Evolutionary conservation across 1,284 basidiomycete species (phyloP), one percentile per base, ranked within the genome.

Genomic region (Coniferiporia weirii): DNA sequence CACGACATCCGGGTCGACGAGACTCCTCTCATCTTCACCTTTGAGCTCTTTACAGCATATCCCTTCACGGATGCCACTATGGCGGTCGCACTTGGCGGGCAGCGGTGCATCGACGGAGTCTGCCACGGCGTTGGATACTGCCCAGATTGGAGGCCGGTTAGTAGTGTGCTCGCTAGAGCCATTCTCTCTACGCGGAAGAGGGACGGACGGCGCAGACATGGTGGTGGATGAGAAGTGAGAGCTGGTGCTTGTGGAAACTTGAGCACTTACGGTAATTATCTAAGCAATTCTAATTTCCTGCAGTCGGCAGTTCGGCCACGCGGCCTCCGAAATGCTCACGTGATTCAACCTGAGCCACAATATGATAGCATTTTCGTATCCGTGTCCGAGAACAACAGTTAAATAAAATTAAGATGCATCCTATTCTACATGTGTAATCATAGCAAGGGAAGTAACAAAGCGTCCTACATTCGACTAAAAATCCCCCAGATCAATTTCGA

Each of bases 41-140:
- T 83, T 90, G 59, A 93, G 80, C 59, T 93, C 88, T 66, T 90
- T 89, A 73, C 92, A 94, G 72, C 92, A 93, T 1, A 91, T 73
- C 2, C 85, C 88, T 54, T 81, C 80, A 46, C 79, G 72, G 8
- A 77, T 68, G 13, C 72, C 76, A 44, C 73, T 70, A 59, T 82
- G 75, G 59, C 79, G 73, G 46, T 80, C 79, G 68, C 90, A 92
- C 69, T 85, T 84, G 12, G 80, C 74, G 10, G 76, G 71, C 1
- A 82, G 72, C 0, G 84, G 80, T 0, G 77, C 71, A 36, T 57
- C 57, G n/a, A 15, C 61, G 0, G 72, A 65, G n/a, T 73, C 67
- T 1, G 74, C 68, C 2, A 71, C 63, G 13, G 69, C 70, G 3
- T 77, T 67, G 38, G 79, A 75, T 20, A 89, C 75, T 4, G 83